Percentiles rank a stretch among this genome's conserved stretches.
These are phyloP conservation scores for Starmerella floricola DNA, from an alignment of 805 yeast species.

Conservation along the genomic window DNA sequence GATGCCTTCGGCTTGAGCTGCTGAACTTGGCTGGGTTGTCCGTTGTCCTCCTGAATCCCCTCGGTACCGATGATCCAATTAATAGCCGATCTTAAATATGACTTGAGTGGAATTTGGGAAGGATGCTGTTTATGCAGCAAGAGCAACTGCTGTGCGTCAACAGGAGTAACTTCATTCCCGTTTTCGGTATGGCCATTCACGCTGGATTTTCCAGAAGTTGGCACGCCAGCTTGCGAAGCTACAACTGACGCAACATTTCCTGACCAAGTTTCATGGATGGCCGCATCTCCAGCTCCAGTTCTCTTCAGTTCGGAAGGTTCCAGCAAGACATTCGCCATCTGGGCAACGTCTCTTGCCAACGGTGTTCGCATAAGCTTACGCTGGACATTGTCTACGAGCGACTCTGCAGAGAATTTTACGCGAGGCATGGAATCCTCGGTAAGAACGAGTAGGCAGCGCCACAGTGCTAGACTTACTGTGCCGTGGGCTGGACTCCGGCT, in stretches of 20 bases:
- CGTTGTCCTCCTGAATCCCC: background rate
- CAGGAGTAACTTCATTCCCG: background rate
- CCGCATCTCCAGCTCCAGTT: background rate
- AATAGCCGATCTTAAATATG: slow-evolving; percentile 5
- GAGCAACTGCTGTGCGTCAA: no score
- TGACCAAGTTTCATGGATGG: background rate
- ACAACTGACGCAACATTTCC: background rate
- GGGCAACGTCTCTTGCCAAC: slow-evolving; percentile 49
- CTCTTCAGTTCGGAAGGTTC: slow-evolving; percentile 12
- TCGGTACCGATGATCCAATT: slow-evolving; percentile 10
- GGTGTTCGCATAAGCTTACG: slow-evolving; percentile 52
- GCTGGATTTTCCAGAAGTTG: background rate
- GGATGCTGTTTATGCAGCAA: no score
- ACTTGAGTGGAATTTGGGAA: background rate
- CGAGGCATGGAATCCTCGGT: slow-evolving; percentile 83
- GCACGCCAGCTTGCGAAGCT: background rate
- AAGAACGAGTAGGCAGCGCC: slow-evolving; percentile 71
- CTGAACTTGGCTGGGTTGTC: background rate
- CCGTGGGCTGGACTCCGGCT: slow-evolving; percentile 73
- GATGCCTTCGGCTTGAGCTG: background rate
- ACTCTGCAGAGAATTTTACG: slow-evolving; percentile 59
- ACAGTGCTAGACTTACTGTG: slow-evolving; percentile 68
- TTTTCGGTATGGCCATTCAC: background rate
- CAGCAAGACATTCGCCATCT: slow-evolving; percentile 25
- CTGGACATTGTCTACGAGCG: slow-evolving; percentile 61